phyloP scores from a whole-genome alignment of 371 early-diverging fungal species.

The Apophysomyces sp. region DNA sequence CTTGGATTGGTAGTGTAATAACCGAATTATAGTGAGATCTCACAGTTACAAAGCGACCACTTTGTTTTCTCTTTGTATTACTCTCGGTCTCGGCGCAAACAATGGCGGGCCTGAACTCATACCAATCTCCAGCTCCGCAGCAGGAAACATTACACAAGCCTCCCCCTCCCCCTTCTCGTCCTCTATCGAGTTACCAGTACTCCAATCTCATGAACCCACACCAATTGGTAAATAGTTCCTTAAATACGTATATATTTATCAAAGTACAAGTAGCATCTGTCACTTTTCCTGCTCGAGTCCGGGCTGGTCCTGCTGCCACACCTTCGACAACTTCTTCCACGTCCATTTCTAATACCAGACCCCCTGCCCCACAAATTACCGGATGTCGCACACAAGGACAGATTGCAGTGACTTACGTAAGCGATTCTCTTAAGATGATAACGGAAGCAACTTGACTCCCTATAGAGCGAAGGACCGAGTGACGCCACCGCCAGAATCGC shows the following conservation, averaged over 20 bases:
- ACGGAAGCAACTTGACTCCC: neutral
- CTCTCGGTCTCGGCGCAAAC: neutral
- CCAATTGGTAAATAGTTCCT: neutral
- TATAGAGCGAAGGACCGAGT: constrained; percentile 54
- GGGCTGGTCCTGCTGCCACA: neutral
- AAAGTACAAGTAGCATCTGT: neutral
- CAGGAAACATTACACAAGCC: neutral
- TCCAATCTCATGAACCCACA: neutral
- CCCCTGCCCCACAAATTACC: constrained; percentile 24
- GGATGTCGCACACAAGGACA: constrained; percentile 52
- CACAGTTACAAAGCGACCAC: neutral
- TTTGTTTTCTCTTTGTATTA: neutral
- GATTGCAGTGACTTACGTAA: constrained; percentile 54
- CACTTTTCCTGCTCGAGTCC: neutral
- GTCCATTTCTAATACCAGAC: neutral
- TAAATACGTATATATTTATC: too few species aligned
- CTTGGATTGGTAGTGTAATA: neutral
- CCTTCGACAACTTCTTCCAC: neutral
- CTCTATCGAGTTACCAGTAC: neutral
- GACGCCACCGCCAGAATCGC: constrained; percentile 52
- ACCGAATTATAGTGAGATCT: too few species aligned
- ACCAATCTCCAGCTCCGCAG: neutral
- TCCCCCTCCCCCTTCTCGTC: neutral
- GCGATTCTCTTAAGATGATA: neutral
- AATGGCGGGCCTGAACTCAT: neutral